A percentile compares a stretch with the other conserved stretches of the same genome.
Evolutionary conservation across 2,329 filamentous ascomycete genomes (phyloP).

Genomic region (Hypoxylon sp.): DNA sequence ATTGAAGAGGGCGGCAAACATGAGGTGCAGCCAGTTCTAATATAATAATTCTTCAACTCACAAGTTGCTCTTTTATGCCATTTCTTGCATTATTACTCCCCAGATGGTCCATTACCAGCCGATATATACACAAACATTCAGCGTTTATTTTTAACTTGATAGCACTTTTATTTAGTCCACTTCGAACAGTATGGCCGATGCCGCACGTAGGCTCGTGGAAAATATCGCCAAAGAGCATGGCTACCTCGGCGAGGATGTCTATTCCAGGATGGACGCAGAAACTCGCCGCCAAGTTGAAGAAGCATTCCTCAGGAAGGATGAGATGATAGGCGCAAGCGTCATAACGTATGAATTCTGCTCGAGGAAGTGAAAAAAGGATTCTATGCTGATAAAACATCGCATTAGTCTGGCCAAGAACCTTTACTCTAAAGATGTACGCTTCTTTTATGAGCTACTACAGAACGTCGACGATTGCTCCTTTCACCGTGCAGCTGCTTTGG

Average conservation of each 20-base stretch:
- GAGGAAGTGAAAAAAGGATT: background rate
- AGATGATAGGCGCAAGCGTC: slow-evolving; percentile 35
- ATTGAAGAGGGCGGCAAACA: no score
- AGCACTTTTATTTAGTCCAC: background rate
- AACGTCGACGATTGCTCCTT: slow-evolving; percentile 64
- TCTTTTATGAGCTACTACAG: slow-evolving; percentile 62
- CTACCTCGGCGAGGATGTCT: slow-evolving; percentile 30
- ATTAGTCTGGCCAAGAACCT: slow-evolving; percentile 54
- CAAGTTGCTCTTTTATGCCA: no score
- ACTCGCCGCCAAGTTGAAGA: slow-evolving; percentile 25
- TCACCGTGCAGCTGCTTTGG: slow-evolving; percentile 27
- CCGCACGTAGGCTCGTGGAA: slow-evolving; percentile 30
- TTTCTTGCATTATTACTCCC: no score
- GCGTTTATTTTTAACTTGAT: no score
- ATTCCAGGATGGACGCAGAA: slow-evolving; percentile 14
- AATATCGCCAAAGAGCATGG: slow-evolving; percentile 37
- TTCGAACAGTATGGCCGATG: background rate
- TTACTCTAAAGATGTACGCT: slow-evolving; percentile 55
- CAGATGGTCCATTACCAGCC: no score
- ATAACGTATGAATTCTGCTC: slow-evolving; percentile 33
- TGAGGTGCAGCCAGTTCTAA: no score
- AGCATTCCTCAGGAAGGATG: slow-evolving; percentile 17
- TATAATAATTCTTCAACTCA: no score
- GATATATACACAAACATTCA: no score
- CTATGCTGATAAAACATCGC: background rate